A percentile compares a stretch with the other conserved stretches of the same genome.
phyloP scores from a whole-genome alignment of 1,139 yeast genomes.

The Hyphopichia wangnamkhiaoensis region DNA sequence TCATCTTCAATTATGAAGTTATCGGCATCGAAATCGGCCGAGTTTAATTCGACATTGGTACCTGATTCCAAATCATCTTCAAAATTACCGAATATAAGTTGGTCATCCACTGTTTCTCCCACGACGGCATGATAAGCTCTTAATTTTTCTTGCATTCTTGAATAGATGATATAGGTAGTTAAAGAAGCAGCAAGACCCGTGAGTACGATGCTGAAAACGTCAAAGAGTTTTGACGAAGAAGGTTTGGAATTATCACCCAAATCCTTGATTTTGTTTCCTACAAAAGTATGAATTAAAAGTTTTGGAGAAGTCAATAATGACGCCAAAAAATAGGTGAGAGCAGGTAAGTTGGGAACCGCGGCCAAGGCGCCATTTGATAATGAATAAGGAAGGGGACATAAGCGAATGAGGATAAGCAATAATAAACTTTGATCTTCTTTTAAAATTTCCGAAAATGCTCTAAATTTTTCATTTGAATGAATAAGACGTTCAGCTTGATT shows the following conservation, averaged over 20 bases:
- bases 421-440: conserved; percentile 63
- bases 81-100: conserved; percentile 44
- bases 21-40: conserved; percentile 38
- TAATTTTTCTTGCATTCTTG: conserved; percentile 52
- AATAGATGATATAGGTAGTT: conserved; percentile 74
- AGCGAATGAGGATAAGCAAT: conserved; percentile 67
- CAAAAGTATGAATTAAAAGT: conserved; percentile 70
- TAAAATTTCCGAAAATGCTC: conserved; percentile 74
- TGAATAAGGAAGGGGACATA: conserved; percentile 93
- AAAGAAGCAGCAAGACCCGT: conserved; percentile 58
- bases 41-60: conserved; percentile 33
- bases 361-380: conserved; percentile 91
- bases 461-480: conserved; percentile 61
- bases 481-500: conserved; percentile 52
- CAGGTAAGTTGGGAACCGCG: conserved; percentile 72
- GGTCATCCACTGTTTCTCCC: conserved; percentile 22
- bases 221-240: conserved; percentile 54
- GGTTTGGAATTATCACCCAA: conserved; percentile 63
- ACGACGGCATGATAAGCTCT: conserved; percentile 26
- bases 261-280: conserved; percentile 74
- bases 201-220: conserved; percentile 59
- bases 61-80: conserved; percentile 34
- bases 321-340: conserved; percentile 66
- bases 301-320: conserved; percentile 81
- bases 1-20: conserved; percentile 40